A percentile compares a stretch with the other conserved stretches of the same genome.
phyloP scores from a whole-genome alignment of 2,329 filamentous ascomycete species.

The Metarhizium rileyi region DNA sequence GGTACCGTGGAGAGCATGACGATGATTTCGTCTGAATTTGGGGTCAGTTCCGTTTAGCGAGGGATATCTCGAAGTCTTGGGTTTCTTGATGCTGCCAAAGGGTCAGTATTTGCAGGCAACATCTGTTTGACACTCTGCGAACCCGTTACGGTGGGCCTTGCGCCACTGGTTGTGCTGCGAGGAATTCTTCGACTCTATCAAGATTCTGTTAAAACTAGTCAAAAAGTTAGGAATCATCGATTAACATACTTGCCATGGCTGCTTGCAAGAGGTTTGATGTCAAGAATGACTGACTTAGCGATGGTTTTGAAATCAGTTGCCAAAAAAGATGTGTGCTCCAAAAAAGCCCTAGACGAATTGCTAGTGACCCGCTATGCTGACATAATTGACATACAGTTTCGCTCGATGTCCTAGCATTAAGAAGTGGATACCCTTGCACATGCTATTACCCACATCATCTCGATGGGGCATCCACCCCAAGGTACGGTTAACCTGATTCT shows the following conservation, averaged over 20 bases:
- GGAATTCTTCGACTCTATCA: slow-evolving; percentile 97
- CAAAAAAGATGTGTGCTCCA: slow-evolving; percentile 7
- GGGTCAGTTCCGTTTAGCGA: slow-evolving; percentile 98
- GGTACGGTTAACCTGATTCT: too few relatives aligned
- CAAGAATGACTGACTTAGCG: not conserved
- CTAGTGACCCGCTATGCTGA: not conserved
- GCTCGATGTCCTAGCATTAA: too few relatives aligned
- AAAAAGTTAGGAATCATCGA: not conserved
- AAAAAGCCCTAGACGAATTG: slow-evolving; percentile 17
- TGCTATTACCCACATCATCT: too few relatives aligned
- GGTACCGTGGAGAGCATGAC: slow-evolving; percentile 98
- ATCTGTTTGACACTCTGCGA: slow-evolving; percentile 30
- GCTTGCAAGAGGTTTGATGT: slow-evolving; percentile 2
- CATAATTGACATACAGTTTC: slow-evolving; percentile 4
- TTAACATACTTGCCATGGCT: slow-evolving; percentile 9
- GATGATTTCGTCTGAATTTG: slow-evolving; percentile 99
- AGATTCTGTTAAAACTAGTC: not conserved
- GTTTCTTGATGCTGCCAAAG: slow-evolving; percentile 89
- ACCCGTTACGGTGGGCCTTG: slow-evolving; percentile 99
- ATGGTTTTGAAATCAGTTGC: not conserved
- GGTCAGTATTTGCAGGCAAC: slow-evolving; percentile 8
- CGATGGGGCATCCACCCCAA: too few relatives aligned
- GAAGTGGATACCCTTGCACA: too few relatives aligned
- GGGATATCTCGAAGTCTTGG: slow-evolving; percentile 97
- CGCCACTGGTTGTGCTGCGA: slow-evolving; percentile 97